phyloP scores from a whole-genome alignment of 805 yeast genomes.

The Kuraishia molischiana region DNA sequence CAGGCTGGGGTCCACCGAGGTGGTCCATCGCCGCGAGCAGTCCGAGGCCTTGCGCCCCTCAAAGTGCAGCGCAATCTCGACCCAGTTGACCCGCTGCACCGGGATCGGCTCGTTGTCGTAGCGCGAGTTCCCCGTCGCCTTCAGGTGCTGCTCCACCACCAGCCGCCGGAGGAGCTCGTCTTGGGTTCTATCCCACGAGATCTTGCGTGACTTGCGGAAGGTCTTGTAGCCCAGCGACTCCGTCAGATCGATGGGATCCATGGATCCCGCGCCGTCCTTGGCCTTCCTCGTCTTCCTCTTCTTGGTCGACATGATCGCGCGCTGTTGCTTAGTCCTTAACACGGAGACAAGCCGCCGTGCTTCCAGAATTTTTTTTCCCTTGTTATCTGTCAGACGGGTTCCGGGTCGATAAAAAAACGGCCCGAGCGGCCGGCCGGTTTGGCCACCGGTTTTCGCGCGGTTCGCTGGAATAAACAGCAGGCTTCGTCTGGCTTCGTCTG shows the following conservation, averaged over 20 bases:
- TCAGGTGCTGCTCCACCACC: slow-evolving; percentile 24
- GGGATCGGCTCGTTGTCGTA: slow-evolving; percentile 19
- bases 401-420: too few species aligned
- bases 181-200: slow-evolving; percentile 71
- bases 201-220: slow-evolving; percentile 49
- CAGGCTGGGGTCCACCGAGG: slow-evolving; percentile 74
- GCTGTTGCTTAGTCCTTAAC: too few species aligned
- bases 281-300: too few species aligned
- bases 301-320: neutral
- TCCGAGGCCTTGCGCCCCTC: slow-evolving; percentile 62
- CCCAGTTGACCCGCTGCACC: slow-evolving; percentile 51
- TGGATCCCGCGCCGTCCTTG: too few species aligned
- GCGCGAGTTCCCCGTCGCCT: slow-evolving; percentile 8
- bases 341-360: too few species aligned
- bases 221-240: slow-evolving; percentile 70
- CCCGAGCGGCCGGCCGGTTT: too few species aligned
- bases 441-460: too few species aligned
- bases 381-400: too few species aligned
- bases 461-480: neutral
- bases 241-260: slow-evolving; percentile 51
- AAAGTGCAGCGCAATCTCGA: slow-evolving; percentile 35
- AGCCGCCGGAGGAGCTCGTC: slow-evolving; percentile 42
- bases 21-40: slow-evolving; percentile 81
- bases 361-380: too few species aligned
- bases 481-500: neutral